Base-by-base conservation (phyloP, 352 stramenopile species). In the Aphanomyces invadans region DNA sequence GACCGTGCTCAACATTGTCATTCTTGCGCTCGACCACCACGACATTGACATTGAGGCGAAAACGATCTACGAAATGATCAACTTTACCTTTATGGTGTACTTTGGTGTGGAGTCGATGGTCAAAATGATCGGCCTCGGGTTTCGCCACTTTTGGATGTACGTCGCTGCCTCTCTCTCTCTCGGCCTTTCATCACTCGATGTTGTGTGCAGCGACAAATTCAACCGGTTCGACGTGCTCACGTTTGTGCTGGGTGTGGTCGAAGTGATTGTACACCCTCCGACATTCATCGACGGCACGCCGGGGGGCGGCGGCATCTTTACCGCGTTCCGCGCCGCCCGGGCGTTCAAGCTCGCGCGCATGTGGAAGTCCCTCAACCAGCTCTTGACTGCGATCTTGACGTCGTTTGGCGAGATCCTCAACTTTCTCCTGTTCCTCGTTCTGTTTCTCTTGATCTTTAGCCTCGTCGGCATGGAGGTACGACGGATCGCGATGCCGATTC, bases 361-460 rank as follows among this genome's bases (percentile, higher is more conserved):
- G 7, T 98, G 92, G 92, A 87, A 90, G 33, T 96, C 87, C 0
- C 75, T 98, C 32, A 86, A 96, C 29, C 89, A 89, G n/a, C 63
- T 98, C 36, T 70, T 98, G 7, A 64, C 74, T n/a, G 97, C 88
- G 12, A 96, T 98, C 60, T 65, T 83, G 45, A 88, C 80, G 46
- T 96, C 92, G 19, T 72, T 97, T 44, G 73, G 86, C 29, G 94
- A 98, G 72, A 76, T 98, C 21, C 76, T 73, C 28, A 97, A 97
- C 70, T 98, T 98, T 67, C 80, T 79, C 12, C 73, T 98, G 19
- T 76, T 98, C 0, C 81, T 98, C 31, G 53, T 95, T 11, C 77
- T 98, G 4, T 97, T 97, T 71, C 86, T 97, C 54, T 97, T 96
- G 69, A 96, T 98, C 42, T 97, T 95, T 68, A 77, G 87, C 4